These are phyloP conservation scores for Phyllosticta ampelicida DNA, from an alignment of 2,329 filamentous ascomycete species.

Conservation along the genomic window DNA sequence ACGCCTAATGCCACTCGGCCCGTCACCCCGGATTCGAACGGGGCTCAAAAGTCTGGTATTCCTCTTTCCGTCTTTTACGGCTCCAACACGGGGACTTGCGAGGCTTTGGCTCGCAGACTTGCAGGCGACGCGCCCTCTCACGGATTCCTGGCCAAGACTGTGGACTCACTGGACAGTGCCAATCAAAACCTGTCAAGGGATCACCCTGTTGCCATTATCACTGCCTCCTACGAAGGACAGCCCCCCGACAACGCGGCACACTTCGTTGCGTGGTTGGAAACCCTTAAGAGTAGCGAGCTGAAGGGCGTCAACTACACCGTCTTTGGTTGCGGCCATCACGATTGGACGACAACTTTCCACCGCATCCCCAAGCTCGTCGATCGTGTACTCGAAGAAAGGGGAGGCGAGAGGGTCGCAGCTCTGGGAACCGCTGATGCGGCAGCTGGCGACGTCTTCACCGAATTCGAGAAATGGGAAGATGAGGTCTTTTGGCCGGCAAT, in stretches of 20 bases:
- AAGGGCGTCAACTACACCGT: constrained; percentile 28
- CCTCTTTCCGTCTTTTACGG: constrained; percentile 28
- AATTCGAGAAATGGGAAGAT: constrained; percentile 33
- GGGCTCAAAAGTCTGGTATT: not conserved
- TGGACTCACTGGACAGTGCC: constrained; percentile 25
- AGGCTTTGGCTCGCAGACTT: constrained; percentile 30
- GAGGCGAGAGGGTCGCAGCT: constrained; percentile 22
- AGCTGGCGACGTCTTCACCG: constrained; percentile 30
- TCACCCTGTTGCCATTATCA: constrained; percentile 29
- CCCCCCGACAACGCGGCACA: constrained; percentile 34
- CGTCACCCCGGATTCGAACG: constrained; percentile 5
- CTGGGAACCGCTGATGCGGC: constrained; percentile 28
- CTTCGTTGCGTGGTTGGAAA: constrained; percentile 31
- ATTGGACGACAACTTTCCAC: constrained; percentile 34
- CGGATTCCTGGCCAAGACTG: constrained; percentile 26
- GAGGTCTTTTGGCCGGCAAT: constrained; percentile 27
- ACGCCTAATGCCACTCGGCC: constrained; percentile 3
- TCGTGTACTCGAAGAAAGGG: constrained; percentile 19
- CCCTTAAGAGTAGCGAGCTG: constrained; percentile 19
- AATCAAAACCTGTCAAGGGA: constrained; percentile 26
- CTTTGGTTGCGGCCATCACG: constrained; percentile 32
- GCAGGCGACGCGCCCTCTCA: constrained; percentile 25
- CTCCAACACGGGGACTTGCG: constrained; percentile 33
- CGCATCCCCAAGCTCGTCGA: constrained; percentile 30
- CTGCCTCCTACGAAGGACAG: constrained; percentile 33